Base-by-base conservation (phyloP, 75 land plant species). In the Selaginella moellendorffii region DNA sequence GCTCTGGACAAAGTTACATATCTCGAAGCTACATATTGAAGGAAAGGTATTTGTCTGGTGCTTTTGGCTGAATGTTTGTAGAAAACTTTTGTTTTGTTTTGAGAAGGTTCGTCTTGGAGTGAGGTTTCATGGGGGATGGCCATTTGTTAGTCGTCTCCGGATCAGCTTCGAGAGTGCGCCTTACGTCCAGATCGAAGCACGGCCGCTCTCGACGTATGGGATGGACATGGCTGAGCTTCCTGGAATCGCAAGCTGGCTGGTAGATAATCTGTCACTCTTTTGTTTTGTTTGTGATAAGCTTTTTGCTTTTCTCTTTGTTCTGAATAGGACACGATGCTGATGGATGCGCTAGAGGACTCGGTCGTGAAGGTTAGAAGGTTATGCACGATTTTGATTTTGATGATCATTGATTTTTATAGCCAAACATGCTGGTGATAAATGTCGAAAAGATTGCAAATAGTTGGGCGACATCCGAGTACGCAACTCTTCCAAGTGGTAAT, bases 341-440 rank as follows among this genome's bases (percentile, higher is more conserved):
- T 80, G 23, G 69, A 72, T 63, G 91, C 85, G 64, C 77, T 95
- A 71, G 88, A 83, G 68, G 76, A 90, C 71, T 82, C 97, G 27
- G 71, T 95, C 52, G 96, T 95, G 54, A 84, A 83, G 99, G 99
- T 89, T n/a, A n/a, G n/a, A n/a, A n/a, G n/a, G n/a, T n/a, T n/a
- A n/a, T n/a, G n/a, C n/a, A n/a, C n/a, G n/a, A n/a, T n/a, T n/a
- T n/a, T n/a, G n/a, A n/a, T n/a, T n/a, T n/a, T n/a, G n/a, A n/a
- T n/a, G n/a, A n/a, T n/a, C n/a, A 10, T 46, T 10, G 10, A 10
- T 2, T 25, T 21, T 56, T 56, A 19, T 19, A 56, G 59, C 59
- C 59, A 56, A 56, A 56, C 59, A 24, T 56, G 23, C 59, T 56
- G 21, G 59, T 56, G 5, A 56, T 56, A 2, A 56, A 24, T 56